phyloP scores from a whole-genome alignment of 2,329 filamentous ascomycete species.

The Ceratocystis variospora region DNA sequence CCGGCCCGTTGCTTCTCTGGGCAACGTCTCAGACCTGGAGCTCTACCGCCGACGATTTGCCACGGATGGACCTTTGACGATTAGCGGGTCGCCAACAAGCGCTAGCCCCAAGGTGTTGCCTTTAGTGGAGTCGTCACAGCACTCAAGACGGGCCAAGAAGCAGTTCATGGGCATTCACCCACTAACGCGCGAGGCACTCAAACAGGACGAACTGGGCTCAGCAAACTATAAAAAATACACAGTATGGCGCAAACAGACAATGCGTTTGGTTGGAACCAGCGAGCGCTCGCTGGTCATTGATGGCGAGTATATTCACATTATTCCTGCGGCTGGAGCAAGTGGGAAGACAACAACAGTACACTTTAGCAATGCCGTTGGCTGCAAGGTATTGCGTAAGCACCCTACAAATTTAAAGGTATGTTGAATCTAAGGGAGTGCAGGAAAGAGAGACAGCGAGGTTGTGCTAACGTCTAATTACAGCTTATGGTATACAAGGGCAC shows the following conservation, averaged over 20 bases:
- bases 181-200: slow-evolving; percentile 48
- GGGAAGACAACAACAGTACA: slow-evolving; percentile 70
- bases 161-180: slow-evolving; percentile 46
- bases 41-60: slow-evolving; percentile 62
- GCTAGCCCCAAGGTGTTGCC: slow-evolving; percentile 53
- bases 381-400: slow-evolving; percentile 67
- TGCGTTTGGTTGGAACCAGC: slow-evolving; percentile 63
- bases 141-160: slow-evolving; percentile 27
- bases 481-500: slow-evolving; percentile 59
- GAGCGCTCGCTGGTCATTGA: slow-evolving; percentile 68
- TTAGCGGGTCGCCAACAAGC: slow-evolving; percentile 54
- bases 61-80: slow-evolving; percentile 55
- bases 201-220: slow-evolving; percentile 44
- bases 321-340: slow-evolving; percentile 50
- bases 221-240: slow-evolving; percentile 61
- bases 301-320: slow-evolving; percentile 75
- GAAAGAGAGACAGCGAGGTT: background rate
- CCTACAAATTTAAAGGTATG: slow-evolving; percentile 65
- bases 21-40: slow-evolving; percentile 61
- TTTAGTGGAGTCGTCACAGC: slow-evolving; percentile 28
- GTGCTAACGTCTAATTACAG: slow-evolving; percentile 26
- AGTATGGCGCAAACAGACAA: slow-evolving; percentile 69
- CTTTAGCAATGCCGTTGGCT: slow-evolving; percentile 68
- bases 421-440: slow-evolving; percentile 10
- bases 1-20: slow-evolving; percentile 64